Percentiles rank a stretch among this genome's conserved stretches.
Conservation (phyloP, 169 alveolate species). For the Cryptosporidium sp. region DNA sequence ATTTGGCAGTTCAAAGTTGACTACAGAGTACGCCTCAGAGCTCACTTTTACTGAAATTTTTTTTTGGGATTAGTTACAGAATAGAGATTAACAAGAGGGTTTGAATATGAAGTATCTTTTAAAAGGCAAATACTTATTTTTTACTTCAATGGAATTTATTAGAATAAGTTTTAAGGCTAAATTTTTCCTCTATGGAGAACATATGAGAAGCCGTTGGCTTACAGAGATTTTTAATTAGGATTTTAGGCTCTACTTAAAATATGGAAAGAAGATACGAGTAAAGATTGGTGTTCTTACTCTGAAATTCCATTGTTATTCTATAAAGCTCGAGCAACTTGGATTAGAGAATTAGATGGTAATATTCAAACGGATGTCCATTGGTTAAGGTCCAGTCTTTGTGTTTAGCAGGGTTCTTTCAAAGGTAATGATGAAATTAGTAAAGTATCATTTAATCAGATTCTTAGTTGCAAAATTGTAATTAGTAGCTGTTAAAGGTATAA, state of each 20-base stretch:
- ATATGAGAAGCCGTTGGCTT: background rate
- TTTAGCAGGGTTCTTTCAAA: background rate
- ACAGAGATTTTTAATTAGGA: background rate
- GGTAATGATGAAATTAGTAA: background rate
- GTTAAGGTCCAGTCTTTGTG: background rate
- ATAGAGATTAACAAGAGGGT: background rate
- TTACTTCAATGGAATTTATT: background rate
- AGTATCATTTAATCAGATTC: background rate
- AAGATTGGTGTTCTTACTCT: background rate
- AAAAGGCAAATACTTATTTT: too few relatives aligned
- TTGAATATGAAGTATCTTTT: background rate
- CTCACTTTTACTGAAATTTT: background rate
- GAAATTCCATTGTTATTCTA: background rate
- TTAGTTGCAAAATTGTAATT: background rate
- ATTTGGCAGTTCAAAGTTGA: background rate
- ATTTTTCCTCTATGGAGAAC: background rate
- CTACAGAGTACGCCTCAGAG: background rate
- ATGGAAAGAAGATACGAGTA: background rate
- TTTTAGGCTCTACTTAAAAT: background rate
- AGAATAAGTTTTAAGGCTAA: background rate
- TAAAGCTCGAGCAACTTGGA: background rate
- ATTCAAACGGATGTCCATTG: background rate
- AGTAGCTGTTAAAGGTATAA: background rate
- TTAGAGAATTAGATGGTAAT: background rate
- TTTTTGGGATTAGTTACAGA: background rate